Evolutionary conservation across 176 grass and related monocot species (phyloP), one percentile per base, ranked within the genome.

Genomic region (Carex kokanica): DNA sequence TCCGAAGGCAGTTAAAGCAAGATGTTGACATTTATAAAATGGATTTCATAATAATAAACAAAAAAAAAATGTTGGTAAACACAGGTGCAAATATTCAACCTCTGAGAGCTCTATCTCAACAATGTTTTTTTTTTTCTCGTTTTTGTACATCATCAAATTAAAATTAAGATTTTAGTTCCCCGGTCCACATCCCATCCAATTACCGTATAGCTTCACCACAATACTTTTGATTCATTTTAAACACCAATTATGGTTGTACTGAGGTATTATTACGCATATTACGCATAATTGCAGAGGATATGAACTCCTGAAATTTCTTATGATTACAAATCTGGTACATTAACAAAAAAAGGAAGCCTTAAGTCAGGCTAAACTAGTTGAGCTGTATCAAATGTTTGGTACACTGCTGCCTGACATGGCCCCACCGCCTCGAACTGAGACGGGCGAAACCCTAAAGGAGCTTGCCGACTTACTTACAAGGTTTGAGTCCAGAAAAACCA

Each of bases 401-500:
- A 54, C 21, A 3, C 45, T 27, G 47, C 72, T 32, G 55, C 79
- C 79, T 27, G 79, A 60, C 79, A 82, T 82, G 20, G 79, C 15
- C 1, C 79, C 79, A 8, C 79, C 79, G 5, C 79, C 79, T 64
- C 79, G 55, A 45, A 82, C 61, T 3, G 79, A 82, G 34, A 80
- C 15, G 1, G 78, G 78, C 21, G 78, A 80, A 51, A 82, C 79
- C 79, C 79, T 82, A 53, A 82, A 27, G 59, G 83, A 27, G 69
- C 5, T 77, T 40, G 78, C 12, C 5, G 78, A 61, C 78, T 56
- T 80, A 80, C 79, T 66, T 64, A 64, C 60, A 64, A 82, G 79
- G 17, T 82, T 82, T 27, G 55, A 82, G 34, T 92, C 90, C 31
- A 92, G 85, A 70, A 87, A 92, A 51, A 92, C 60, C 57, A 92